Evolutionary conservation across 1,284 basidiomycete species (phyloP).

Genomic region (Heterobasidion annosum): DNA sequence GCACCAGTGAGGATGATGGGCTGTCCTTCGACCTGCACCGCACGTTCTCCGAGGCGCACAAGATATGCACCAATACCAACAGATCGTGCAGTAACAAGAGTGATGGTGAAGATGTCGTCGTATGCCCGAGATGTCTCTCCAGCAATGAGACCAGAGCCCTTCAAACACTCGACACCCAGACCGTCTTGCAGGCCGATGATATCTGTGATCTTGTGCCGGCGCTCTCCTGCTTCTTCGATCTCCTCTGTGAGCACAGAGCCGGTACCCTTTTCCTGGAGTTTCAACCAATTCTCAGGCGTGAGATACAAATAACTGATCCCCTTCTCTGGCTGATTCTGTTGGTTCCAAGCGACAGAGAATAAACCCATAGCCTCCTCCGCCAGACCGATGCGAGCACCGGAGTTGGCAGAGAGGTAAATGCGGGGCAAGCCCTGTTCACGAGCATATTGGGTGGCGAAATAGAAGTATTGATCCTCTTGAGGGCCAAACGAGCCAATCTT

Average conservation of each 20-base stretch:
- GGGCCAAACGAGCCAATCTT: conserved; percentile 99
- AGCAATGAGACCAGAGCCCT: conserved; percentile 95
- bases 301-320: conserved; percentile 97
- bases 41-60: conserved; percentile 94
- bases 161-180: conserved; percentile 96
- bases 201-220: conserved; percentile 90
- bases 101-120: conserved; percentile 99
- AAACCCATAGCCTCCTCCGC: conserved; percentile 88
- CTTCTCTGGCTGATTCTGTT: conserved; percentile 79
- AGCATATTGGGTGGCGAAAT: conserved; percentile 89
- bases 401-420: conserved; percentile 97
- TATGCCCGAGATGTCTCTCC: conserved; percentile 98
- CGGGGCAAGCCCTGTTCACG: conserved; percentile 84
- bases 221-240: conserved; percentile 80
- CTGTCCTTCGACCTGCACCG: conserved; percentile 98
- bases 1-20: conserved; percentile 99
- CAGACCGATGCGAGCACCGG: conserved; percentile 93
- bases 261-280: conserved; percentile 74
- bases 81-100: conserved; percentile 95
- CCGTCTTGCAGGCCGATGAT: conserved; percentile 96
- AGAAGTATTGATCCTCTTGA: conserved; percentile 94
- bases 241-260: conserved; percentile 79
- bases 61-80: conserved; percentile 99
- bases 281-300: conserved; percentile 77
- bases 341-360: conserved; percentile 91